A percentile compares a stretch with the other conserved stretches of the same genome.
Conservation (phyloP, 305 asterid species). For the Fraxinus velutina region DNA sequence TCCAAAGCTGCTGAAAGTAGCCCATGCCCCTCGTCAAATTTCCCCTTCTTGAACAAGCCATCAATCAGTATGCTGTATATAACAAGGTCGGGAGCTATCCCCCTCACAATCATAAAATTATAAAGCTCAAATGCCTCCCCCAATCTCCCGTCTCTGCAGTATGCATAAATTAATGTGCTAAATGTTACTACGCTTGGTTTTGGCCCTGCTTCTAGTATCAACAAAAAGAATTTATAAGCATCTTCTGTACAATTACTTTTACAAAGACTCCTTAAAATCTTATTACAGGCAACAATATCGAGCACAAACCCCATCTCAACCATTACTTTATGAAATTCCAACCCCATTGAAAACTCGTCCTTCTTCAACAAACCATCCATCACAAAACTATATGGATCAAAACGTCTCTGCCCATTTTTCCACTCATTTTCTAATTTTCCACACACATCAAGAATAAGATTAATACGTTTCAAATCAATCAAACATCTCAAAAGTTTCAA, state of each 20-base stretch:
- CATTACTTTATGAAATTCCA: slow-evolving; percentile 33
- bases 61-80: slow-evolving; percentile 40
- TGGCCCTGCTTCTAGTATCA: slow-evolving; percentile 38
- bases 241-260: slow-evolving; percentile 8
- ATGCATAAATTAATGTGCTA: slow-evolving; percentile 34
- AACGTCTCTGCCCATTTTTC: slow-evolving; percentile 2
- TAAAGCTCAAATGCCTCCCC: slow-evolving; percentile 38
- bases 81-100: slow-evolving; percentile 39
- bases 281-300: slow-evolving; percentile 35
- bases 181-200: slow-evolving; percentile 41
- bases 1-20: slow-evolving; percentile 33
- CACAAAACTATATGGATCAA: slow-evolving; percentile 30
- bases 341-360: slow-evolving; percentile 24
- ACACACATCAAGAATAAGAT: slow-evolving; percentile 24
- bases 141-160: slow-evolving; percentile 30
- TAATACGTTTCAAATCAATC: slow-evolving; percentile 21
- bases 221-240: slow-evolving; percentile 26
- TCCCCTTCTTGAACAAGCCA: slow-evolving; percentile 39
- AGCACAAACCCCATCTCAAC: slow-evolving; percentile 27
- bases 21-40: slow-evolving; percentile 26
- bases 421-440: slow-evolving; percentile 5
- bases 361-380: slow-evolving; percentile 37
- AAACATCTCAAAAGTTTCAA: slow-evolving; percentile 28
- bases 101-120: slow-evolving; percentile 28
- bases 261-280: slow-evolving; percentile 27